phyloP scores from a whole-genome alignment of 305 asterid species.

The Withania somnifera region DNA sequence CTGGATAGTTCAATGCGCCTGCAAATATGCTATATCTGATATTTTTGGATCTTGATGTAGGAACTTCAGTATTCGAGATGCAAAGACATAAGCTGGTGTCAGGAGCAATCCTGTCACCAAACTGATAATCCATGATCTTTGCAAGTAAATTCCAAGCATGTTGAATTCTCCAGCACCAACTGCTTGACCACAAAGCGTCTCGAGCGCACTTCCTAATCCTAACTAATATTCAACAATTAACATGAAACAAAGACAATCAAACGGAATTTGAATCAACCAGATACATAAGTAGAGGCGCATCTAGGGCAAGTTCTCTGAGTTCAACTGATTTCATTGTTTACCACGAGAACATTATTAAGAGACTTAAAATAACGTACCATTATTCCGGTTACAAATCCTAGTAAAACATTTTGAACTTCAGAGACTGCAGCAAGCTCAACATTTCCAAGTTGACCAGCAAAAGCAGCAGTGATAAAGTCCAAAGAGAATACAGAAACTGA shows the following conservation, averaged over 20 bases:
- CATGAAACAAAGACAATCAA: background rate
- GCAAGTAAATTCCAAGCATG: constrained; percentile 26
- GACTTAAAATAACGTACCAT: constrained; percentile 32
- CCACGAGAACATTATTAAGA: background rate
- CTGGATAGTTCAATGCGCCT: constrained; percentile 16
- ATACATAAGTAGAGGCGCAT: no score
- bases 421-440: constrained; percentile 78
- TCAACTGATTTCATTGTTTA: background rate
- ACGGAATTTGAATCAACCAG: no score
- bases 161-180: constrained; percentile 23
- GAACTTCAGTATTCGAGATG: constrained; percentile 4
- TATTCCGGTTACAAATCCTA: constrained; percentile 58
- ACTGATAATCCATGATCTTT: constrained; percentile 23
- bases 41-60: constrained; percentile 9
- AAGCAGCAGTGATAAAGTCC: constrained; percentile 50
- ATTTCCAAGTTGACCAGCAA: constrained; percentile 64
- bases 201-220: constrained; percentile 30
- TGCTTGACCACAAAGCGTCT: constrained; percentile 30
- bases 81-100: constrained; percentile 11
- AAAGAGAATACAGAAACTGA: constrained; percentile 59
- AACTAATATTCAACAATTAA: constrained; percentile 2
- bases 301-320: background rate
- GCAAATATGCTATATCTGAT: constrained; percentile 17
- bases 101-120: constrained; percentile 4
- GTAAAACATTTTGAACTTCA: constrained; percentile 59